Conservation (phyloP, 2,329 filamentous ascomycete species). For the Microsporum canis region DNA sequence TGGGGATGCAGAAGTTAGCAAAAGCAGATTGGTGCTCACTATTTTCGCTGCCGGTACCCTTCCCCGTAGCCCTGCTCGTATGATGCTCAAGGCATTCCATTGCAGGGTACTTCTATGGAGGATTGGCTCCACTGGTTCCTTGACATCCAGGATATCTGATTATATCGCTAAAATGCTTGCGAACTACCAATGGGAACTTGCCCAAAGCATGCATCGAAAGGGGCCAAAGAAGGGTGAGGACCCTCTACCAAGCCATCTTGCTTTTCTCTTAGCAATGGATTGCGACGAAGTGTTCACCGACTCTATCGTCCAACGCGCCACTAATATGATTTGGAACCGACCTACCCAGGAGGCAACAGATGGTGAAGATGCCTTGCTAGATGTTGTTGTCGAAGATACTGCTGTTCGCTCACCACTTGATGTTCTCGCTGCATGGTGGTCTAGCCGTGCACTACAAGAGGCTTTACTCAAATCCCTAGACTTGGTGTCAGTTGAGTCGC, state of each 20-base stretch:
- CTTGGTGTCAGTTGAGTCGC: constrained; percentile 36
- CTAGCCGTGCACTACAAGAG: constrained; percentile 59
- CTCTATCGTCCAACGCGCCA: constrained; percentile 68
- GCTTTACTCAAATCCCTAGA: constrained; percentile 55
- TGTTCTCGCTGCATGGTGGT: constrained; percentile 85
- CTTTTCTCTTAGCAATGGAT: constrained; percentile 62
- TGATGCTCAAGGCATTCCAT: constrained; percentile 89
- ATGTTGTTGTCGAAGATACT: constrained; percentile 72
- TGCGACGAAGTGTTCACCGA: constrained; percentile 72
- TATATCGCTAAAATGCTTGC: constrained; percentile 62
- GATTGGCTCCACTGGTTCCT: constrained; percentile 53
- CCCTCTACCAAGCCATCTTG: constrained; percentile 63
- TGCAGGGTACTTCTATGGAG: constrained; percentile 84
- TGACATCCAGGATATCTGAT: constrained; percentile 54
- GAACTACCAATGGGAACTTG: constrained; percentile 68
- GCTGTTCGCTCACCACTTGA: constrained; percentile 80
- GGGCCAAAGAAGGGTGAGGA: constrained; percentile 48
- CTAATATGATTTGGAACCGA: constrained; percentile 81
- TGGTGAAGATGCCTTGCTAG: constrained; percentile 59
- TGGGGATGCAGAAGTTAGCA: constrained; percentile 80
- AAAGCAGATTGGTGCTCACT: constrained; percentile 72
- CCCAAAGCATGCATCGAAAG: constrained; percentile 48
- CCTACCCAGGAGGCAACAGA: constrained; percentile 57
- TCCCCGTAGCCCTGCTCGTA: constrained; percentile 65
- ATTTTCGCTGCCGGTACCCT: constrained; percentile 79